Percentiles rank a stretch among this genome's conserved stretches.
These are phyloP conservation scores for Durio zibethinus DNA, from an alignment of 345 rosid species.

Conservation along the genomic window DNA sequence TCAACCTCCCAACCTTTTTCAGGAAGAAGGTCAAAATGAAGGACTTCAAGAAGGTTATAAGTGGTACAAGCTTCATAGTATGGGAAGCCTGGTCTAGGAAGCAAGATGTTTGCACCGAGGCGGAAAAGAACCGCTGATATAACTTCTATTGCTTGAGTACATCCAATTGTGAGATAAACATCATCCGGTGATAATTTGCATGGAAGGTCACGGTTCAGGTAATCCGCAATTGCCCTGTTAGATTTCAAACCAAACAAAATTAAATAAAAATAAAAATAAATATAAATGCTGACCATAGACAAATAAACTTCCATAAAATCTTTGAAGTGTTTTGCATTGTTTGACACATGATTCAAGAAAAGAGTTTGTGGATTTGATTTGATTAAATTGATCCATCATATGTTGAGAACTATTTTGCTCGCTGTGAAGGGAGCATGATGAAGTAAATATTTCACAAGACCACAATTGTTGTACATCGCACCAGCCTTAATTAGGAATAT, in stretches of 20 bases:
- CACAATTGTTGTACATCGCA: no score
- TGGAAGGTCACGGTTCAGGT: conserved; percentile 51
- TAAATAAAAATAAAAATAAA: no score
- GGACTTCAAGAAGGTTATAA: conserved; percentile 42
- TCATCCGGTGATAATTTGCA: conserved; percentile 54
- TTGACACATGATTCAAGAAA: no score
- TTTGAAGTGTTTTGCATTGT: no score
- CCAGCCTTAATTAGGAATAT: not conserved
- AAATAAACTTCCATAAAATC: not conserved
- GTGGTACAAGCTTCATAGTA: conserved; percentile 49
- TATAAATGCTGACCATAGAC: not conserved
- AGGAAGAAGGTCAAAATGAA: conserved; percentile 61
- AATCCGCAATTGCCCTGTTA: conserved; percentile 62
- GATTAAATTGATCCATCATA: not conserved
- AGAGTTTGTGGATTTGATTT: no score
- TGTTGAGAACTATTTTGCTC: not conserved
- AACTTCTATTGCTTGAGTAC: conserved; percentile 55
- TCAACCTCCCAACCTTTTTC: conserved; percentile 68
- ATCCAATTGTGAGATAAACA: conserved; percentile 50
- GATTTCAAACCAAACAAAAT: not conserved
- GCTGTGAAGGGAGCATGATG: no score
- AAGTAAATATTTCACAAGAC: not conserved
- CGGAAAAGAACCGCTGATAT: conserved; percentile 40
- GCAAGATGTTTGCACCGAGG: conserved; percentile 62
- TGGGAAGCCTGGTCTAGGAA: conserved; percentile 66